Conservation (phyloP, 306 rosid species). For the Vigna trinervia region DNA sequence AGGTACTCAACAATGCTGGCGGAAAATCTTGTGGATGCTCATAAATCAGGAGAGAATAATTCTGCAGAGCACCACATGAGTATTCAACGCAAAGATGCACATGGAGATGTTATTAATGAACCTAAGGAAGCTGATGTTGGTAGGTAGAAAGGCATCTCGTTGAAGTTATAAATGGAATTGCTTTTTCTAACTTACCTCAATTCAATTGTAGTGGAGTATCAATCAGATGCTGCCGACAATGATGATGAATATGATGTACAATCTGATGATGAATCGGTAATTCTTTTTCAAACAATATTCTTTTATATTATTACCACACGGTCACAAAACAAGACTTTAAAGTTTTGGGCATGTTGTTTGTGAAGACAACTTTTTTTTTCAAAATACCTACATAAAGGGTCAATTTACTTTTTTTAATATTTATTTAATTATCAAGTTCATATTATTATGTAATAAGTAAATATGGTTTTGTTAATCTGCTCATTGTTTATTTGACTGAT, state of each 20-base stretch:
- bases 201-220: constrained; percentile 53
- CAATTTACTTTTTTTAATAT: constrained; percentile 16
- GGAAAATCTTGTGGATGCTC: constrained; percentile 85
- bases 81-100: constrained; percentile 52
- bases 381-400: constrained; percentile 20
- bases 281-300: constrained; percentile 17
- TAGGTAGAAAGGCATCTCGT: constrained; percentile 55
- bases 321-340: neutral
- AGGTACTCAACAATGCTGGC: constrained; percentile 99
- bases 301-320: constrained; percentile 3
- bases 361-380: constrained; percentile 25
- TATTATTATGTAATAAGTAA: constrained; percentile 22
- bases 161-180: constrained; percentile 26
- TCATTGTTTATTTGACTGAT: constrained; percentile 32
- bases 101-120: constrained; percentile 50
- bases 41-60: constrained; percentile 63
- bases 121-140: constrained; percentile 62
- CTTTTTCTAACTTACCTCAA: constrained; percentile 22
- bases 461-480: constrained; percentile 36
- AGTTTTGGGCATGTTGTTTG: constrained; percentile 30
- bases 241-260: constrained; percentile 69
- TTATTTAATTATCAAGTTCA: constrained; percentile 24
- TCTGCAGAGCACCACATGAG: constrained; percentile 51
- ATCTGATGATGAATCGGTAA: constrained; percentile 73
- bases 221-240: constrained; percentile 52